These are phyloP conservation scores for Exophiala spinifera DNA, from an alignment of 2,329 filamentous ascomycete genomes.

Conservation along the genomic window DNA sequence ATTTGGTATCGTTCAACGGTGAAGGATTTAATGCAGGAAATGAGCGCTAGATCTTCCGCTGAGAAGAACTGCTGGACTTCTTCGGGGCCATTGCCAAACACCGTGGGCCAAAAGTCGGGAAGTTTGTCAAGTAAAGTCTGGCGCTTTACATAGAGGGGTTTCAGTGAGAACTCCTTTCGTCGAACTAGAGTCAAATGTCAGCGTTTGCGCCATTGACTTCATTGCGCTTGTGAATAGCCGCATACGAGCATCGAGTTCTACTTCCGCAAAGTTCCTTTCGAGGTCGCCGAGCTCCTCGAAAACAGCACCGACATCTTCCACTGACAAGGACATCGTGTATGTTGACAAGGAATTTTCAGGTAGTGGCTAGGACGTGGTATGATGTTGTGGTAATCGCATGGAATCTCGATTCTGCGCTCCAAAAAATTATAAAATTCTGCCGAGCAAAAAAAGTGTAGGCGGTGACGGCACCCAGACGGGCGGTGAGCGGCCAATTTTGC, in stretches of 20 bases:
- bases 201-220: background rate
- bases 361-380: too few relatives aligned
- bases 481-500: background rate
- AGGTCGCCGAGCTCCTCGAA: constrained; percentile 66
- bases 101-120: constrained; percentile 89
- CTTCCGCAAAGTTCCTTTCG: constrained; percentile 79
- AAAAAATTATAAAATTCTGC: constrained; percentile 18
- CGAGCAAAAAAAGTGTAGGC: constrained; percentile 7
- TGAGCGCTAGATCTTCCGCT: constrained; percentile 70
- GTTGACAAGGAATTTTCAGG: background rate
- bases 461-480: constrained; percentile 11
- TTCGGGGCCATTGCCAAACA: constrained; percentile 79
- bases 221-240: too few relatives aligned
- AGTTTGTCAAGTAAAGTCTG: constrained; percentile 68
- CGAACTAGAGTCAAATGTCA: constrained; percentile 19
- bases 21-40: constrained; percentile 67
- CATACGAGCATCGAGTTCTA: constrained; percentile 78
- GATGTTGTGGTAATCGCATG: too few relatives aligned
- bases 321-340: background rate
- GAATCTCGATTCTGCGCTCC: background rate
- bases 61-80: constrained; percentile 88
- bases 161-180: constrained; percentile 24
- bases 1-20: constrained; percentile 80
- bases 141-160: constrained; percentile 72
- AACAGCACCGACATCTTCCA: constrained; percentile 33